Conservation (phyloP, 2,329 filamentous ascomycete genomes). For the Metarhizium brunneum region DNA sequence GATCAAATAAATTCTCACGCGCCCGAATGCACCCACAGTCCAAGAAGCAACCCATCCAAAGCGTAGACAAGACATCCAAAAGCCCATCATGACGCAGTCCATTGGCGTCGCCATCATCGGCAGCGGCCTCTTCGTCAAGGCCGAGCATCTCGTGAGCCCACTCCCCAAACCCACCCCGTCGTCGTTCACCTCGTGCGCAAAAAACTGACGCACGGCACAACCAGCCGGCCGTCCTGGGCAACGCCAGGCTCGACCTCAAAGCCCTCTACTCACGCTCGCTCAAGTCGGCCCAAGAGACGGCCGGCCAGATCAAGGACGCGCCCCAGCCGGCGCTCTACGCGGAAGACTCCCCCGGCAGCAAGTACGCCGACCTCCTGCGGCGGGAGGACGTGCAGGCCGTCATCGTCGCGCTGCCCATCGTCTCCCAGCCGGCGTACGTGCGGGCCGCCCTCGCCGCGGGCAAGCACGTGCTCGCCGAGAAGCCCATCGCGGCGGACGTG, state of each 20-base stretch:
- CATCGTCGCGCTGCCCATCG: slow-evolving; percentile 54
- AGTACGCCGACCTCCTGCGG: slow-evolving; percentile 40
- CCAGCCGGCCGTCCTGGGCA: neutral
- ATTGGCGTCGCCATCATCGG: slow-evolving; percentile 52
- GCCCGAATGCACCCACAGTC: too few species aligned
- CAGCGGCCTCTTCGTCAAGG: slow-evolving; percentile 52
- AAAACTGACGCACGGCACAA: neutral
- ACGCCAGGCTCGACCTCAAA: slow-evolving; percentile 42
- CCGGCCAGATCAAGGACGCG: slow-evolving; percentile 23
- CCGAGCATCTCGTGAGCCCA: slow-evolving; percentile 43
- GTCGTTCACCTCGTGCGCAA: too few species aligned
- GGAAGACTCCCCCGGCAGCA: slow-evolving; percentile 39
- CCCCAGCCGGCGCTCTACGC: slow-evolving; percentile 43
- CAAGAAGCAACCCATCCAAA: too few species aligned
- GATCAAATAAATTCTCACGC: too few species aligned
- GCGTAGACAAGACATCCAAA: neutral
- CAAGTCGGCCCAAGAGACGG: slow-evolving; percentile 41
- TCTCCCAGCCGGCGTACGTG: slow-evolving; percentile 48
- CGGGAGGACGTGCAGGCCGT: slow-evolving; percentile 46
- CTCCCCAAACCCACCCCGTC: too few species aligned
- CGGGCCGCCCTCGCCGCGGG: slow-evolving; percentile 50
- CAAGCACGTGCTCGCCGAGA: slow-evolving; percentile 63
- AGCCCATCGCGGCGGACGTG: slow-evolving; percentile 56
- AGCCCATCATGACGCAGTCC: slow-evolving; percentile 7
- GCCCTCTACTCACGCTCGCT: slow-evolving; percentile 58